Base-by-base conservation (phyloP, 257 asterid species). In the Scutellaria barbata region DNA sequence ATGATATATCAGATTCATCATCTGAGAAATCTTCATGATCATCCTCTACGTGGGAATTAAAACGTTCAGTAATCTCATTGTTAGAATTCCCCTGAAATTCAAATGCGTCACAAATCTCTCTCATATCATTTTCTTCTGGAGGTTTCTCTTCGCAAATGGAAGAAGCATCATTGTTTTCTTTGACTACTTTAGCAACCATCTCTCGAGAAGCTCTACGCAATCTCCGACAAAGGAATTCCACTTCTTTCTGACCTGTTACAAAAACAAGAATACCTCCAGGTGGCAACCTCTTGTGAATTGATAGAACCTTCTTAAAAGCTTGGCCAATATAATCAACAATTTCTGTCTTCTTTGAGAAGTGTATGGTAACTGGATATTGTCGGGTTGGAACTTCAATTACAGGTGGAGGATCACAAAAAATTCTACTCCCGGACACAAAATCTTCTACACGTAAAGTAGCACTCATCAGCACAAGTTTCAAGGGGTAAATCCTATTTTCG, bases 261-360 rank as follows among this genome's bases (percentile, higher is more conserved):
- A 94, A 94, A 58, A 94, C 96, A 73, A 94, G 96, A 81, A 89
- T 85, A 53, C 99, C 99, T 14, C 98, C 99, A 59, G 96, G 85
- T 46, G 99, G 97, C 79, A 94, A 68, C 79, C 84, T 87, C 85
- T 85, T 91, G 87, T 94, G 99, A 77, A 94, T 94, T 64, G 99
- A 82, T 72, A 94, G 39, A 62, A 91, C 90, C 77, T 89, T 94
- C 79, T 86, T 91, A 62, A 78, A 91, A 25, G 99, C 97, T 75
- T 88, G 96, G 60, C 99, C 97, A 51, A 94, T 71, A 85, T 94
- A 94, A 79, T 94, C 96, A 37, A 84, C 65, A 4, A 77, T 77
- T 69, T 90, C 98, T 40, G 99, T 94, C 78, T 84, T 89, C 83
- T 86, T 91, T 3, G 99, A 88, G 78, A 87, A 94, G 85, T 94